Evolutionary conservation across 73 alveolate genomes (phyloP).

Genomic region (Chromera velia): DNA sequence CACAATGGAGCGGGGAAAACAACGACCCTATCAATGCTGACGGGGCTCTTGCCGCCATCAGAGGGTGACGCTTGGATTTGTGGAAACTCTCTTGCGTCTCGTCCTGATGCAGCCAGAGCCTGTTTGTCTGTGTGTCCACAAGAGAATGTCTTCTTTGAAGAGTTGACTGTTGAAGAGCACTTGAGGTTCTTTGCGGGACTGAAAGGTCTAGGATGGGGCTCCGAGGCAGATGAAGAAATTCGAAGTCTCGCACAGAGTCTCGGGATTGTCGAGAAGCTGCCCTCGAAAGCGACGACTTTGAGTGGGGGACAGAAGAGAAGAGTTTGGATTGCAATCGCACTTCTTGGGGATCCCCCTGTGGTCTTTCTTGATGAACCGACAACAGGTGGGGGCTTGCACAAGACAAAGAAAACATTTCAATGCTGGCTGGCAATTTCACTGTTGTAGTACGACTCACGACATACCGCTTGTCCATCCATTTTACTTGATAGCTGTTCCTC

Average conservation of each 20-base stretch:
- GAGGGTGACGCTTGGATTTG: no score
- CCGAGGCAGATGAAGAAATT: slow-evolving; percentile 9
- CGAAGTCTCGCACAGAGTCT: slow-evolving; percentile 47
- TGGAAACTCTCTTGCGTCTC: no score
- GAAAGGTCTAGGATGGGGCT: slow-evolving; percentile 5
- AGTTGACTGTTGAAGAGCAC: slow-evolving; percentile 36
- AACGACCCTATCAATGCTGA: no score
- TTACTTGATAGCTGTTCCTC: no score
- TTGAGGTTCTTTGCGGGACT: slow-evolving; percentile 25
- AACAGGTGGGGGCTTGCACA: slow-evolving; percentile 37
- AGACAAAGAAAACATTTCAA: no score
- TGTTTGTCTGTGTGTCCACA: slow-evolving; percentile 50
- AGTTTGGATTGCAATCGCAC: slow-evolving; percentile 70
- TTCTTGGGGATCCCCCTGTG: slow-evolving; percentile 64
- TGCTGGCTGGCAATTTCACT: no score
- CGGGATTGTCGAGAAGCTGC: slow-evolving; percentile 56
- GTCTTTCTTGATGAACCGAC: slow-evolving; percentile 67
- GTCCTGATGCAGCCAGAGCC: no score
- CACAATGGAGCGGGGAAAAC: no score
- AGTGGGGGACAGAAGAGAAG: slow-evolving; percentile 87
- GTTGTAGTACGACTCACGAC: no score
- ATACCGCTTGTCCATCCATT: no score
- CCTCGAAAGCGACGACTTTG: slow-evolving; percentile 51
- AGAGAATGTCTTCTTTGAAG: slow-evolving; percentile 39
- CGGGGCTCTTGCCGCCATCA: no score